phyloP scores from a whole-genome alignment of 257 asterid genomes.

The Gentiana straminea region DNA sequence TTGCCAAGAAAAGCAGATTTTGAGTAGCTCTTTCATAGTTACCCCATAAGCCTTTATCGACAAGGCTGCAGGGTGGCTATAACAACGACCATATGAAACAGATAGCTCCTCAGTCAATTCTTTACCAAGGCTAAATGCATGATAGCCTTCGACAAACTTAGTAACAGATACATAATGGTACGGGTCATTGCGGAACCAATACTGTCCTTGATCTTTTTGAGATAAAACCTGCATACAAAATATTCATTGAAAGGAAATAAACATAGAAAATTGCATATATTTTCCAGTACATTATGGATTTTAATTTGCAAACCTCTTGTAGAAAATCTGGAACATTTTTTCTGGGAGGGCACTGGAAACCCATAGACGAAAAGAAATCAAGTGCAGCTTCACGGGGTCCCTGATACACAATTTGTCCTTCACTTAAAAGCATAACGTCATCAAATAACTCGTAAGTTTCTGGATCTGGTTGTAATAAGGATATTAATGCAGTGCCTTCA shows the following conservation, averaged over 20 bases:
- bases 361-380: conserved; percentile 70
- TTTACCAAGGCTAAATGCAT: conserved; percentile 43
- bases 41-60: conserved; percentile 56
- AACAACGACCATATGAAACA: conserved; percentile 62
- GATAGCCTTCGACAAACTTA: conserved; percentile 65
- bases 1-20: conserved; percentile 67
- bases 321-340: conserved; percentile 92
- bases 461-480: conserved; percentile 93
- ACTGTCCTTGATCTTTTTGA: conserved; percentile 86
- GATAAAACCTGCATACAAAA: conserved; percentile 49
- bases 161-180: conserved; percentile 48
- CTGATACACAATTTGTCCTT: conserved; percentile 82
- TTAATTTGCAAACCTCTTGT: conserved; percentile 61
- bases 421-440: conserved; percentile 73
- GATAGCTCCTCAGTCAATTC: conserved; percentile 43
- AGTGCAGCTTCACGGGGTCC: conserved; percentile 67
- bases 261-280: conserved; percentile 3
- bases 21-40: conserved; percentile 54
- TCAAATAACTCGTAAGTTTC: conserved; percentile 88
- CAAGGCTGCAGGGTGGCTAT: conserved; percentile 82
- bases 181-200: conserved; percentile 55
- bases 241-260: conserved; percentile 1
- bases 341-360: conserved; percentile 74
- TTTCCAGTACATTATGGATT: not conserved
- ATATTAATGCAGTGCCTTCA: conserved; percentile 62